Conservation (phyloP, 1,139 yeast species). For the Suhomyces bokatorum region DNA sequence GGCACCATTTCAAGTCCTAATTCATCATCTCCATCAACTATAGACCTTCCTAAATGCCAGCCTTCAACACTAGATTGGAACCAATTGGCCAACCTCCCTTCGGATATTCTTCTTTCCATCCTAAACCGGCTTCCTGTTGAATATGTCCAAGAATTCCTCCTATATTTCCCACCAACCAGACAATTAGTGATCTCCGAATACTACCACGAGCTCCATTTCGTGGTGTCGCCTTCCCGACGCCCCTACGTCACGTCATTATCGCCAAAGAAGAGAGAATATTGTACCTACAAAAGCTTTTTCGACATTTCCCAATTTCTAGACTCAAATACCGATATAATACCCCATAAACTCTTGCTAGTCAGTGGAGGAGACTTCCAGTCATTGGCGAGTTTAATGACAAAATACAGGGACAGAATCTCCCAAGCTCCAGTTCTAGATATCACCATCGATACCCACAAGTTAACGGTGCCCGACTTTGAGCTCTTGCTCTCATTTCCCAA, state of each 20-base stretch:
- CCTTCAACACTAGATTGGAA: neutral
- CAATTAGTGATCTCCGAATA: slow-evolving; percentile 17
- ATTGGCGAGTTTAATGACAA: slow-evolving; percentile 25
- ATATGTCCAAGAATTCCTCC: slow-evolving; percentile 17
- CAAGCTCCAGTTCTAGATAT: slow-evolving; percentile 24
- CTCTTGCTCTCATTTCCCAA: slow-evolving; percentile 29
- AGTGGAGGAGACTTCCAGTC: slow-evolving; percentile 38
- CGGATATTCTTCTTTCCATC: slow-evolving; percentile 28
- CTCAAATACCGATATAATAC: slow-evolving; percentile 30
- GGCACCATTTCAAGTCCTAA: neutral
- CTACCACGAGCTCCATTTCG: slow-evolving; percentile 36
- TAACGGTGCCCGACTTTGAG: slow-evolving; percentile 22
- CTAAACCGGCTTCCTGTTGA: slow-evolving; percentile 27
- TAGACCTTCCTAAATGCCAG: neutral
- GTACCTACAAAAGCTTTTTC: slow-evolving; percentile 31
- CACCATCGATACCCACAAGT: slow-evolving; percentile 29
- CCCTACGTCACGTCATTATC: slow-evolving; percentile 28
- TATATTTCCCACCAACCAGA: slow-evolving; percentile 3
- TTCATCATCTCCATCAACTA: neutral
- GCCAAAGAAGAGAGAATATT: slow-evolving; percentile 18
- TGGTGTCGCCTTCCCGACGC: slow-evolving; percentile 32
- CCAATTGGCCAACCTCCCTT: slow-evolving; percentile 22
- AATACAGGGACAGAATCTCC: slow-evolving; percentile 21
- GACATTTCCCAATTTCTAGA: slow-evolving; percentile 36
- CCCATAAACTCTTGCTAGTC: slow-evolving; percentile 28